Conservation (phyloP, 2,329 filamentous ascomycete genomes). For the Penicillium brasilianum region DNA sequence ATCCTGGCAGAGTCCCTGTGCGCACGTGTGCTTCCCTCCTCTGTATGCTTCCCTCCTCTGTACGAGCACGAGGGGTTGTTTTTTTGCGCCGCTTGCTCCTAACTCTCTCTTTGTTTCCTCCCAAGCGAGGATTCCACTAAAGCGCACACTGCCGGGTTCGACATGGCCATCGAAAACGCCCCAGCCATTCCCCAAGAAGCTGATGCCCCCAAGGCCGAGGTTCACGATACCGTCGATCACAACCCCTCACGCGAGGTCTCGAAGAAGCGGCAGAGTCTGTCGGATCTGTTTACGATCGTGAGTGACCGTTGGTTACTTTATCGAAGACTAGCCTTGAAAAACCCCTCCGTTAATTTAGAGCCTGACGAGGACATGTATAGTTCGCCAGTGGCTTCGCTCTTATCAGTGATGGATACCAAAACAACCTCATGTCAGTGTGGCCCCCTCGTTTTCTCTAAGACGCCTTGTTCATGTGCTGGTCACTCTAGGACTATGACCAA, state of each 20-base stretch:
- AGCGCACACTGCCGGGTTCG: not conserved
- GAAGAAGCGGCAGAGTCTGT: conserved; percentile 32
- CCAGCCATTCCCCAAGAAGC: not conserved
- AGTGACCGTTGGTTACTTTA: conserved; percentile 5
- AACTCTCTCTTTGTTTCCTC: not conserved
- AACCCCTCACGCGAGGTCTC: conserved; percentile 23
- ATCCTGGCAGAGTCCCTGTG: not conserved
- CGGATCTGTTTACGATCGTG: conserved; percentile 38
- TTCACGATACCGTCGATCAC: not conserved
- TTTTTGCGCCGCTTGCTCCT: not conserved
- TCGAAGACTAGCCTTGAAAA: not conserved
- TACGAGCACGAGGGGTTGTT: not conserved
- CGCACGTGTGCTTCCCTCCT: not conserved
- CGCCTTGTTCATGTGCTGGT: not conserved
- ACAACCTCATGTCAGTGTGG: conserved; percentile 34
- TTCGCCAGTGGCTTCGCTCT: conserved; percentile 37
- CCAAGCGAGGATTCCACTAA: not conserved
- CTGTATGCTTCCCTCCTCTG: not conserved
- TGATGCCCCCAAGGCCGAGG: conserved; percentile 6
- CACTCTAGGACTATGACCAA: conserved; percentile 36
- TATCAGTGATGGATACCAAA: conserved; percentile 40
- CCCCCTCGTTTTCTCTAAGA: not conserved
- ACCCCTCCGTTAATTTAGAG: not conserved
- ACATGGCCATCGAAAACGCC: conserved; percentile 4
- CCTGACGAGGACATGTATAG: conserved; percentile 12